Conservation (phyloP, 192 early-diverging fungal species). For the Coemansia asiatica region DNA sequence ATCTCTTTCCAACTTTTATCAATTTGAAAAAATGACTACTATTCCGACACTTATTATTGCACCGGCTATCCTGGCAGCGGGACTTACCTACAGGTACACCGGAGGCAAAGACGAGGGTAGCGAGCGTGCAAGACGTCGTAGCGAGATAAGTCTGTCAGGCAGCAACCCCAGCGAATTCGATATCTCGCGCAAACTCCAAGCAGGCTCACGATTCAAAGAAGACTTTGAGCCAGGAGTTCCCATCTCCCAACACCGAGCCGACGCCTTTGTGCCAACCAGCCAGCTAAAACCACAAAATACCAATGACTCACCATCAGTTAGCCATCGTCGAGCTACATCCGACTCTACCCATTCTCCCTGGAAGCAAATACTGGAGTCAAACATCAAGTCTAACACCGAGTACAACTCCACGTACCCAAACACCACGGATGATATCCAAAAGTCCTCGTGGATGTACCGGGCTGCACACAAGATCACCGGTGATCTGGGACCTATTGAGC, state of each 20-base stretch:
- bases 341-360: constrained; percentile 1
- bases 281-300: constrained; percentile 1
- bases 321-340: not conserved
- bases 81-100: constrained; percentile 32
- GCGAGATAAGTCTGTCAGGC: not conserved
- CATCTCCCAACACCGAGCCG: constrained; percentile 19
- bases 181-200: not conserved
- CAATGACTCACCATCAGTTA: not conserved
- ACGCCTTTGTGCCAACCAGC: constrained; percentile 38
- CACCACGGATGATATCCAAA: constrained; percentile 22
- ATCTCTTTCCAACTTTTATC: no score
- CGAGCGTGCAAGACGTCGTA: not conserved
- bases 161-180: not conserved
- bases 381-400: not conserved
- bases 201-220: constrained; percentile 12
- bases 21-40: constrained; percentile 38
- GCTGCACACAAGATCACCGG: constrained; percentile 16
- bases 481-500: constrained; percentile 45
- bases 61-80: constrained; percentile 40
- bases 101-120: not conserved
- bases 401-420: constrained; percentile 14
- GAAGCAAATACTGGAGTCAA: constrained; percentile 3
- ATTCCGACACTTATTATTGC: constrained; percentile 44
- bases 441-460: constrained; percentile 24
- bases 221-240: constrained; percentile 25